Evolutionary conservation across 495 filamentous ascomycete species (phyloP).

Genomic region (Lasiosphaeria miniovina): DNA sequence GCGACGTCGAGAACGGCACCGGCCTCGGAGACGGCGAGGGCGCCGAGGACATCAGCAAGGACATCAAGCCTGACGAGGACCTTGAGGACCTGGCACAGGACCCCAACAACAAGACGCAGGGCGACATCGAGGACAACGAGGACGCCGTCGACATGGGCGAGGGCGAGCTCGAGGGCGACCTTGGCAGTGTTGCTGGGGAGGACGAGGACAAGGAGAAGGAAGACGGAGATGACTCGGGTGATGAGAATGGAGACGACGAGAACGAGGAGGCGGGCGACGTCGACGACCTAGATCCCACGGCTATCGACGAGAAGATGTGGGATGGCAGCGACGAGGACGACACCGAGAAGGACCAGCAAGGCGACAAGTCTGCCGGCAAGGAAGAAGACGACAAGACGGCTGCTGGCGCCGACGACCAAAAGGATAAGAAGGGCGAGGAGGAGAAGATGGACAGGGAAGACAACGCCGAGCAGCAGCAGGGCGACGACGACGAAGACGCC

Average conservation of each 20-base stretch:
- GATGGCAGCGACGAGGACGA: slow-evolving; percentile 75
- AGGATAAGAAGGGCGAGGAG: slow-evolving; percentile 47
- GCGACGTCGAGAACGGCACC: slow-evolving; percentile 85
- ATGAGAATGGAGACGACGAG: slow-evolving; percentile 39
- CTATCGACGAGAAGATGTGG: slow-evolving; percentile 98
- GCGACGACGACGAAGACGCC: slow-evolving; percentile 57
- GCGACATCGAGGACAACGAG: slow-evolving; percentile 72
- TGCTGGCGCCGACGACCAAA: slow-evolving; percentile 54
- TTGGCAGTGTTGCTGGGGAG: slow-evolving; percentile 61
- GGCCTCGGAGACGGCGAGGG: slow-evolving; percentile 96
- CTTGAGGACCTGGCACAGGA: slow-evolving; percentile 88
- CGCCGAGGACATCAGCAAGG: slow-evolving; percentile 95
- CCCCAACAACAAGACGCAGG: slow-evolving; percentile 63
- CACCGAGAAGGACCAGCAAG: slow-evolving; percentile 73
- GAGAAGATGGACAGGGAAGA: slow-evolving; percentile 55
- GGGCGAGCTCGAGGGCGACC: slow-evolving; percentile 79
- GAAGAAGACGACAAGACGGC: slow-evolving; percentile 61
- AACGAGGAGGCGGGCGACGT: slow-evolving; percentile 84
- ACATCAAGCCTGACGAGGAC: slow-evolving; percentile 90
- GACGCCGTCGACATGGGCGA: slow-evolving; percentile 96
- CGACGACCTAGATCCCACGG: slow-evolving; percentile 79
- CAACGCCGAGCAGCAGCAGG: slow-evolving; percentile 56
- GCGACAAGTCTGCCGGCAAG: slow-evolving; percentile 60
- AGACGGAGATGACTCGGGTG: slow-evolving; percentile 46
- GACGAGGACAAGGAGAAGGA: slow-evolving; percentile 50